These are phyloP conservation scores for Geotrichum fermentans DNA, from an alignment of 1,139 yeast species.

Conservation along the genomic window DNA sequence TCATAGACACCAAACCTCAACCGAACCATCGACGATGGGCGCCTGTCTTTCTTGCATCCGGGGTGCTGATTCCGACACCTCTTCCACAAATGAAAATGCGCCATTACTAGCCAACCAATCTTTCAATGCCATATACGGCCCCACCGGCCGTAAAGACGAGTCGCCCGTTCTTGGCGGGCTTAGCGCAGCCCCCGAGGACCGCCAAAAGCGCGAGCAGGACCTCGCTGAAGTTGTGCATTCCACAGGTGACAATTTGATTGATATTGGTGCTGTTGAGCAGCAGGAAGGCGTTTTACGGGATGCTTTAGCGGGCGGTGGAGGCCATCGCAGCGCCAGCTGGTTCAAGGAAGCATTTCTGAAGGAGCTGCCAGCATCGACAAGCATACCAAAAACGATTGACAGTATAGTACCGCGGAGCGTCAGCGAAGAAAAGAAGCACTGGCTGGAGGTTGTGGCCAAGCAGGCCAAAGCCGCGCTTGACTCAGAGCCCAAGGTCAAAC, in stretches of 20 bases:
- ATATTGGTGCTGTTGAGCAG: slow-evolving; percentile 28
- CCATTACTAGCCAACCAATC: slow-evolving; percentile 22
- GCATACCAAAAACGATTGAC: neutral
- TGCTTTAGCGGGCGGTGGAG: neutral
- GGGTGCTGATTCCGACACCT: slow-evolving; percentile 17
- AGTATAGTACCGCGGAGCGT: slow-evolving; percentile 1
- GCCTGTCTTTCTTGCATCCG: slow-evolving; percentile 28
- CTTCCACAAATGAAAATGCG: slow-evolving; percentile 9
- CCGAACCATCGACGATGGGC: slow-evolving; percentile 28
- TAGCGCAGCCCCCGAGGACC: slow-evolving; percentile 16
- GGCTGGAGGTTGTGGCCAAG: slow-evolving; percentile 22
- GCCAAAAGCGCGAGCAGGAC: slow-evolving; percentile 25
- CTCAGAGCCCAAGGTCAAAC: slow-evolving; percentile 25
- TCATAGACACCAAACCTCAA: too few relatives aligned
- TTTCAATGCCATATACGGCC: slow-evolving; percentile 8
- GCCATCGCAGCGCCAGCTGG: slow-evolving; percentile 6
- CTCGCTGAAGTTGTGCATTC: slow-evolving; percentile 26
- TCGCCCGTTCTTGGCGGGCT: slow-evolving; percentile 4
- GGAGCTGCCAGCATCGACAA: neutral
- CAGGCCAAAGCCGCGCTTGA: slow-evolving; percentile 26
- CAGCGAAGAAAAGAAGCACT: slow-evolving; percentile 22
- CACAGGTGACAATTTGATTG: slow-evolving; percentile 29
- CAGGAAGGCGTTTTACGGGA: slow-evolving; percentile 23
- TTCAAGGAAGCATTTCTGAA: slow-evolving; percentile 7
- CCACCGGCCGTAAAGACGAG: slow-evolving; percentile 9